Percentiles rank a stretch among this genome's conserved stretches.
Evolutionary conservation across 345 rosid genomes (phyloP).

Genomic region (Eucalyptus cladocalyx): DNA sequence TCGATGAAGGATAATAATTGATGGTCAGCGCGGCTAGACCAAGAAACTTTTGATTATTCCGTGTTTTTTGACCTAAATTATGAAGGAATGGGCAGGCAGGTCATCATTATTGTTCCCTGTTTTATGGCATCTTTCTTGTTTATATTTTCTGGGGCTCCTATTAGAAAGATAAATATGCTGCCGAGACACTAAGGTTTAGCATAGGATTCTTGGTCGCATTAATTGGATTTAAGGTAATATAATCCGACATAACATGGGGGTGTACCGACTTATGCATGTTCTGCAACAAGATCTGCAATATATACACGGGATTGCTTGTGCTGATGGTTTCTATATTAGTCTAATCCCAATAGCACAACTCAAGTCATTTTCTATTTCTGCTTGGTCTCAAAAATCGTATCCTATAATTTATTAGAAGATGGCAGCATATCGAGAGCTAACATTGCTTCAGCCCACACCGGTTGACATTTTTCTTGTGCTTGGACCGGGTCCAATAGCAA

Average conservation of each 20-base stretch:
- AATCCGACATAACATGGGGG: neutral
- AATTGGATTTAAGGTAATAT: neutral
- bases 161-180: neutral
- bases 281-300: neutral
- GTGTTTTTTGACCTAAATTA: neutral
- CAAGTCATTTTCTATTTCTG: neutral
- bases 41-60: neutral
- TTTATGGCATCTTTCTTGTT: neutral
- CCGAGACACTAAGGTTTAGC: neutral
- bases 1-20: neutral
- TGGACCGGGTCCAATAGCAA: neutral
- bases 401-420: neutral
- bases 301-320: neutral
- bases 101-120: neutral
- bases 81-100: neutral
- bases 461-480: neutral
- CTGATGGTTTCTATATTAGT: neutral
- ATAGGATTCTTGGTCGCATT: neutral
- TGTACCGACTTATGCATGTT: neutral
- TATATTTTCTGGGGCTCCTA: neutral
- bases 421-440: neutral
- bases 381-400: neutral
- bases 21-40: neutral
- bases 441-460: neutral
- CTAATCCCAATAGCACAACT: neutral